Conservation (phyloP, 805 yeast genomes). For the Suhomyces canberraensis region DNA sequence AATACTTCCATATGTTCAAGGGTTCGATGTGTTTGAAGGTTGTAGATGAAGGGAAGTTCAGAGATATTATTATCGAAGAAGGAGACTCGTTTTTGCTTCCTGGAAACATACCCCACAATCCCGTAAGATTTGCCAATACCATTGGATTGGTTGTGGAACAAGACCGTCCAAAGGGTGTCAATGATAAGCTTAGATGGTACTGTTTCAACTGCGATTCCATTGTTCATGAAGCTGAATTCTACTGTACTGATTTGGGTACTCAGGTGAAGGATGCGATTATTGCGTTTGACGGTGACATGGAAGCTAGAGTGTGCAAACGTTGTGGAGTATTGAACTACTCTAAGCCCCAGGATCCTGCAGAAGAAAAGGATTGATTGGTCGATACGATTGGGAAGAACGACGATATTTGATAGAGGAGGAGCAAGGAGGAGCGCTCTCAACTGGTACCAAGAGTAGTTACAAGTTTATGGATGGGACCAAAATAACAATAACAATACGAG, state of each 20-base stretch:
- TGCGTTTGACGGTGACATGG: conserved; percentile 59
- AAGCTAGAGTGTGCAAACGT: conserved; percentile 64
- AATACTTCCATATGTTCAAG: conserved; percentile 84
- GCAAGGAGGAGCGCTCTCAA: too few species aligned
- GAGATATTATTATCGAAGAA: conserved; percentile 70
- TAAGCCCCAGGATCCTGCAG: conserved; percentile 40
- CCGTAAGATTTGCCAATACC: conserved; percentile 80
- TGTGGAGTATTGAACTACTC: conserved; percentile 76
- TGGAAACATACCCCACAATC: conserved; percentile 82
- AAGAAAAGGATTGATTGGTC: too few species aligned
- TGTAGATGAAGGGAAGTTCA: conserved; percentile 67
- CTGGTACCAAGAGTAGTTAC: too few species aligned
- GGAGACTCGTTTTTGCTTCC: conserved; percentile 90
- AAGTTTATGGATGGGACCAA: too few species aligned
- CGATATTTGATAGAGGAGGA: too few species aligned
- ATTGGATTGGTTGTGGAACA: conserved; percentile 91
- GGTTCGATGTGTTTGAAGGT: conserved; percentile 84
- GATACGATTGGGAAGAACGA: too few species aligned
- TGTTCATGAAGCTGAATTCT: conserved; percentile 67
- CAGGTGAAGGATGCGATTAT: conserved; percentile 84
- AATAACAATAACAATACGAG: too few species aligned
- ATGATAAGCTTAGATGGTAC: conserved; percentile 85
- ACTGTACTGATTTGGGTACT: conserved; percentile 79
- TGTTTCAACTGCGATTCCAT: conserved; percentile 65
- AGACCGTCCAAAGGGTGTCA: conserved; percentile 70